These are phyloP conservation scores for Angophora floribunda DNA, from an alignment of 345 rosid genomes.

Conservation along the genomic window DNA sequence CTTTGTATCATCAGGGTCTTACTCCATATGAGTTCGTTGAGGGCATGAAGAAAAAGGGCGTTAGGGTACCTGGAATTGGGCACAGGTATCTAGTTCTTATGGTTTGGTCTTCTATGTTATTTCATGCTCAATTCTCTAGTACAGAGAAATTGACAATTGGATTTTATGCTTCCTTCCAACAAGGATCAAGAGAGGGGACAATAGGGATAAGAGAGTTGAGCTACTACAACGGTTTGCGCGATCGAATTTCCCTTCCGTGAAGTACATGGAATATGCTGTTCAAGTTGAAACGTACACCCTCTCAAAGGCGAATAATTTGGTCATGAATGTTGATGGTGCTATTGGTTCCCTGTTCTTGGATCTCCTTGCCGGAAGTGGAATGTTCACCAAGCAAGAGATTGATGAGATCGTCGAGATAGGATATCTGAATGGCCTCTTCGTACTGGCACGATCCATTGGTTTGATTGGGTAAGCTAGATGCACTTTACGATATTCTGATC, in stretches of 20 bases:
- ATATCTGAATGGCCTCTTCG: constrained; percentile 87
- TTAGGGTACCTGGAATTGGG: constrained; percentile 96
- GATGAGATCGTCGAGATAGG: constrained; percentile 87
- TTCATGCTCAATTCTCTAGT: not conserved
- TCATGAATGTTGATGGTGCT: constrained; percentile 84
- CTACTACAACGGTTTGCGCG: constrained; percentile 77
- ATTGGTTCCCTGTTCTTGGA: constrained; percentile 94
- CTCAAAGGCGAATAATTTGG: constrained; percentile 78
- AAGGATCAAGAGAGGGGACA: constrained; percentile 97
- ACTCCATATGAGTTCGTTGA: constrained; percentile 93
- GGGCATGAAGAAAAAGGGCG: constrained; percentile 95
- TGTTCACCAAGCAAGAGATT: constrained; percentile 90
- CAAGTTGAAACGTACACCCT: constrained; percentile 84
- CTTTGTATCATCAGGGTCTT: constrained; percentile 41
- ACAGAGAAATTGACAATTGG: not conserved
- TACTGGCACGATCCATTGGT: constrained; percentile 89
- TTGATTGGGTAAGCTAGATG: constrained; percentile 56
- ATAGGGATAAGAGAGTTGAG: constrained; percentile 93
- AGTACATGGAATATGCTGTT: constrained; percentile 90
- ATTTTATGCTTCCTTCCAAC: not conserved
- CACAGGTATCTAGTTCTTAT: constrained; percentile 44
- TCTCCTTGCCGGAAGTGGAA: constrained; percentile 87
- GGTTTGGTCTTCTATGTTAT: not conserved
- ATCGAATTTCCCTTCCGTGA: constrained; percentile 85
- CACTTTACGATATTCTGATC: not conserved